A percentile compares a stretch with the other conserved stretches of the same genome.
These are phyloP conservation scores for Millerago galiae DNA, from an alignment of 805 yeast genomes.

Conservation along the genomic window DNA sequence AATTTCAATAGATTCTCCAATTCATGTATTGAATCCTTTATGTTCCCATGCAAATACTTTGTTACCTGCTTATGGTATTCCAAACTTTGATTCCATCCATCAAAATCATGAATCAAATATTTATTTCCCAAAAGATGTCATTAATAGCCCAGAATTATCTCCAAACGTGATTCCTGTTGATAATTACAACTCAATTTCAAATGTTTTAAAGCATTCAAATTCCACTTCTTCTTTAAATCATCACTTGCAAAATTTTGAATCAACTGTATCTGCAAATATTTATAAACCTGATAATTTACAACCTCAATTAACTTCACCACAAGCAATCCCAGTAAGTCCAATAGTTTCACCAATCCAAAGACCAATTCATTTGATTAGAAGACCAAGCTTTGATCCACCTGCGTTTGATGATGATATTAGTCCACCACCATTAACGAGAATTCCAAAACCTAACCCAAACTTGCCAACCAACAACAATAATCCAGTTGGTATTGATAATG, in stretches of 20 bases:
- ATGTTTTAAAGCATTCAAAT: conserved; percentile 21
- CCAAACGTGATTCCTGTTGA: conserved; percentile 49
- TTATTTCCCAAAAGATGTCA: conserved; percentile 28
- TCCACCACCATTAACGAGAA: conserved; percentile 28
- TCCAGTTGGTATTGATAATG: conserved; percentile 2
- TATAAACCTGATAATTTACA: conserved; percentile 48
- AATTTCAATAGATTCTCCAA: conserved; percentile 90
- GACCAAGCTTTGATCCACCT: conserved; percentile 58
- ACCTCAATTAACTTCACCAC: conserved; percentile 50
- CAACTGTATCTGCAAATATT: conserved; percentile 38
- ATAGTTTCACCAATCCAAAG: conserved; percentile 38
- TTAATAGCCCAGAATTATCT: conserved; percentile 19
- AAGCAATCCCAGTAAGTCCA: conserved; percentile 57
- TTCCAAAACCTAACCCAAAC: not conserved
- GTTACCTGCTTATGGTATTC: conserved; percentile 60
- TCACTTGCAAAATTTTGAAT: conserved; percentile 19
- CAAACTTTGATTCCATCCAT: conserved; percentile 3
- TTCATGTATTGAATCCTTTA: conserved; percentile 67
- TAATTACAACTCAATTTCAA: conserved; percentile 14
- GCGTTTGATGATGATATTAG: conserved; percentile 44
- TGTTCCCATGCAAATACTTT: conserved; percentile 80
- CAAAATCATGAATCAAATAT: conserved; percentile 29
- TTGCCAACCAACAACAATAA: not conserved
- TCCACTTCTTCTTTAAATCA: conserved; percentile 33
- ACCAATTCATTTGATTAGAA: conserved; percentile 48